Percentiles rank a stretch among this genome's conserved stretches.
Conservation (phyloP, 305 asterid genomes). For the Plantago coronopus region DNA sequence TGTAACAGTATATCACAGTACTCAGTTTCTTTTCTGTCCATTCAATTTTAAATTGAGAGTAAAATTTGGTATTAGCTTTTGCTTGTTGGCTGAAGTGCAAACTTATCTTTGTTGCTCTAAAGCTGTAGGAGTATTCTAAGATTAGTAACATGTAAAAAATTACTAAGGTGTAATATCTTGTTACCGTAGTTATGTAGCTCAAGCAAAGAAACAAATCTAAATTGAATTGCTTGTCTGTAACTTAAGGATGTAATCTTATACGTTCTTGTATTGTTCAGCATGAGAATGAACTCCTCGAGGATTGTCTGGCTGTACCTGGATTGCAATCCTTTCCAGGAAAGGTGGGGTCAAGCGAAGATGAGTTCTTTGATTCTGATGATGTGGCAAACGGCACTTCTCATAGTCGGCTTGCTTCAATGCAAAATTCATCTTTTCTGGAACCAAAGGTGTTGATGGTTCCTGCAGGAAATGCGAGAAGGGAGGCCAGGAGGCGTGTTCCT, state of each 20-base stretch:
- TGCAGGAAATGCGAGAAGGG: constrained; percentile 51
- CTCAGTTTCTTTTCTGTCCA: too few species aligned
- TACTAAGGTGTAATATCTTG: too few species aligned
- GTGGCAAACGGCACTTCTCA: constrained; percentile 61
- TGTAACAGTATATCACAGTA: too few species aligned
- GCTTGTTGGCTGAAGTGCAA: constrained; percentile 8
- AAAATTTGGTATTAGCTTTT: neutral
- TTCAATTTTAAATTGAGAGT: neutral
- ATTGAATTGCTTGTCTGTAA: neutral
- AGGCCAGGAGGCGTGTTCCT: constrained; percentile 52
- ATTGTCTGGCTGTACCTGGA: constrained; percentile 77
- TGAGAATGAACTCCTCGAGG: constrained; percentile 88
- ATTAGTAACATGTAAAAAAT: too few species aligned
- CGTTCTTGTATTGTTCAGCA: constrained; percentile 44
- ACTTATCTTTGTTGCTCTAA: neutral
- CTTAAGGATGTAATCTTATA: neutral
- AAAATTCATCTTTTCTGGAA: constrained; percentile 49
- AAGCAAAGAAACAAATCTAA: neutral
- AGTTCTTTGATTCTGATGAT: constrained; percentile 85
- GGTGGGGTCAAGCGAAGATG: constrained; percentile 87
- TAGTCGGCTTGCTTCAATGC: constrained; percentile 37
- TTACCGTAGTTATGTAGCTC: too few species aligned
- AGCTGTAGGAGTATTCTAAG: too few species aligned
- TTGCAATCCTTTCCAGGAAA: constrained; percentile 79
- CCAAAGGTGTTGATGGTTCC: constrained; percentile 51